These are phyloP conservation scores for Ceriops decandra DNA, from an alignment of 345 rosid species.

Conservation along the genomic window DNA sequence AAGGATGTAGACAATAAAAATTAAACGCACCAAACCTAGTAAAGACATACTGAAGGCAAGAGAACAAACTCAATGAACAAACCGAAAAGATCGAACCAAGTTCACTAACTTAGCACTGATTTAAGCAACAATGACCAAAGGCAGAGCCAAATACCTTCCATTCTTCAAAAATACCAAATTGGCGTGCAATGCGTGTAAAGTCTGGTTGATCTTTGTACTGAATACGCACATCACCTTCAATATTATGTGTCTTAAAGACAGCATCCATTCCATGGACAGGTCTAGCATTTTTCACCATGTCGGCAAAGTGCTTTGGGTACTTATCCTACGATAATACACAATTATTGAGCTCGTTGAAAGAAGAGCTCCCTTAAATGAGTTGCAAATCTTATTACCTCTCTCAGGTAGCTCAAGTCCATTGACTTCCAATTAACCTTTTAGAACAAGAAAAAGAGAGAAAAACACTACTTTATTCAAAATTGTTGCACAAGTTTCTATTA, in stretches of 20 bases:
- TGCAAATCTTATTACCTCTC: slow-evolving; percentile 47
- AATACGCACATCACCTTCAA: slow-evolving; percentile 67
- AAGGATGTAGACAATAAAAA: too few relatives aligned
- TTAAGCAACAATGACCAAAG: not conserved
- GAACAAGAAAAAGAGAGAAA: slow-evolving; percentile 18
- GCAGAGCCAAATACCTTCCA: slow-evolving; percentile 67
- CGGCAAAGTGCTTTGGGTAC: slow-evolving; percentile 53
- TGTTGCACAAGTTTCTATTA: slow-evolving; percentile 10
- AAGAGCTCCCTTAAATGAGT: slow-evolving; percentile 7
- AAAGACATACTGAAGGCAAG: too few relatives aligned
- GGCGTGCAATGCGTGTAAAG: slow-evolving; percentile 68
- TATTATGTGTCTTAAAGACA: slow-evolving; percentile 57
- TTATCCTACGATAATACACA: slow-evolving; percentile 51
- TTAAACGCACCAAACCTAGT: too few relatives aligned
- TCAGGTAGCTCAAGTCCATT: slow-evolving; percentile 78
- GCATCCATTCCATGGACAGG: slow-evolving; percentile 65
- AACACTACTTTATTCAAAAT: slow-evolving; percentile 7
- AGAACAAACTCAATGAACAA: too few relatives aligned
- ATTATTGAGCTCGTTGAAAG: slow-evolving; percentile 9
- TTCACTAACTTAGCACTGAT: not conserved
- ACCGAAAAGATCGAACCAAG: too few relatives aligned
- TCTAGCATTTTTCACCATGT: slow-evolving; percentile 61
- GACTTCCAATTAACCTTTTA: slow-evolving; percentile 88
- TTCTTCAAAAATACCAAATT: slow-evolving; percentile 90
- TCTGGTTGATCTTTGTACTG: slow-evolving; percentile 65